Base-by-base conservation (phyloP, 2,329 filamentous ascomycete species). In the Sporothrix sp. region DNA sequence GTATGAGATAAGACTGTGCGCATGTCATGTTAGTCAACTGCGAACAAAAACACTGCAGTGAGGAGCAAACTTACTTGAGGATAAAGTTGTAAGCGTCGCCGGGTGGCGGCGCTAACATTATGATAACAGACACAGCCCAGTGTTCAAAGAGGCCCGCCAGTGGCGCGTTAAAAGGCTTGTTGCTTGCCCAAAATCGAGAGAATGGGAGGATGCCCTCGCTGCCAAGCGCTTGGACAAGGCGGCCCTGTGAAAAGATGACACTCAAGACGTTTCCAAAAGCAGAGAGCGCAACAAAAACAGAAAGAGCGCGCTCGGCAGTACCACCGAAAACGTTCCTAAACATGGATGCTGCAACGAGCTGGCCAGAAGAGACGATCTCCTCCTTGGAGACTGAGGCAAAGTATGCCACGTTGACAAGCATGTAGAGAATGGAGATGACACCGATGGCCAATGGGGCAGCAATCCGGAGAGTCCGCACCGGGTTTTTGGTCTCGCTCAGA, bases 201-300 rank as follows among this genome's bases (percentile, higher is more conserved):
- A 77, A 81, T 0, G 81, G 81, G 2, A 85, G 64, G n/a, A 84
- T 71, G 25, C 80, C 81, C 63, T 84, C 81, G 10, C 79, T 76
- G 4, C 78, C 81, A 14, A 84, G 73, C 61, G 83, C 80, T 62
- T 82, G 81, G 0, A 81, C 80, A 5, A 84, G 67, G 48, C 81
- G 74, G 7, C 80, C 79, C 63, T 84, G 80, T 0, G 81, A 81
- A 65, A 85, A 85, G 55, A 84, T 84, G 54, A 84, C 79, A 51
- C 72, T 76, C 42, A 85, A 69, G 13, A 85, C 78, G 57, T 84
- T 85, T 25, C 81, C 82, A 56, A 83, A 80, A 4, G 81, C 81
- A 0, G 81, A 84, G 1, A 85, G 68, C 0, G 81, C 81, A 20
- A 85, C 79, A 54, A 85, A 82, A 49, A 82, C 81, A 21, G 73